Base-by-base conservation (phyloP, 768 basidiomycete species). In the Psilocybe azurescens region DNA sequence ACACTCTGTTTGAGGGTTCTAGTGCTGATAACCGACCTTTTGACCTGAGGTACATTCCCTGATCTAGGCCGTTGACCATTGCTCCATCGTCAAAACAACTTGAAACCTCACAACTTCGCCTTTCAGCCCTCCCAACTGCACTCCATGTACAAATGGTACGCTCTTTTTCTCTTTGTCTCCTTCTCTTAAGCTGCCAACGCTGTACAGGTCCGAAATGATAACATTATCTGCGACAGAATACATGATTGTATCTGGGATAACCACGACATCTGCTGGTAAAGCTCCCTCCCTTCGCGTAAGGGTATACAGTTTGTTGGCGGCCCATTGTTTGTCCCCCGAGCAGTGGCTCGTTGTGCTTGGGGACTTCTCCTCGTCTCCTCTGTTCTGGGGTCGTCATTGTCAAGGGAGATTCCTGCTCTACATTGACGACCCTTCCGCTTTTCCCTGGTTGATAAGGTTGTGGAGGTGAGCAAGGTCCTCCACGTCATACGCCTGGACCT, bases 61-160 rank as follows among this genome's bases (percentile, higher is more conserved):
- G 24, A 24, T 70, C 67, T 48, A 78, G 71, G 4, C 69, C 72
- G 28, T 65, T 71, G 0, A 72, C 65, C 73, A 75, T 66, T 2
- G 75, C 73, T 0, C 77, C 74, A 29, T 74, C 73, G 47, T 77
- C 75, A 28, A 73, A 69, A 10, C 72, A 29, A 10, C 59, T 65
- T 7, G 38, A 6, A 66, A 48, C 14, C 62, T 14, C 46, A 72
- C 67, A 0, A 61, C 53, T 47, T 67, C 65, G 9, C 67, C 68
- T 4, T 60, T 30, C 1, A 53, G 53, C 16, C 68, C 69, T 3
- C 59, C 20, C 2, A 75, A 53, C 2, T 18, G 38, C 1, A 72
- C 54, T 10, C 39, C 46, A 24, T 74, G 72, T 18, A 65, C 56
- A 52, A 75, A 75, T 9, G 71, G 70, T 47, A 60, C 41, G 33